phyloP scores from a whole-genome alignment of 345 rosid species.

The Citrus glauca region DNA sequence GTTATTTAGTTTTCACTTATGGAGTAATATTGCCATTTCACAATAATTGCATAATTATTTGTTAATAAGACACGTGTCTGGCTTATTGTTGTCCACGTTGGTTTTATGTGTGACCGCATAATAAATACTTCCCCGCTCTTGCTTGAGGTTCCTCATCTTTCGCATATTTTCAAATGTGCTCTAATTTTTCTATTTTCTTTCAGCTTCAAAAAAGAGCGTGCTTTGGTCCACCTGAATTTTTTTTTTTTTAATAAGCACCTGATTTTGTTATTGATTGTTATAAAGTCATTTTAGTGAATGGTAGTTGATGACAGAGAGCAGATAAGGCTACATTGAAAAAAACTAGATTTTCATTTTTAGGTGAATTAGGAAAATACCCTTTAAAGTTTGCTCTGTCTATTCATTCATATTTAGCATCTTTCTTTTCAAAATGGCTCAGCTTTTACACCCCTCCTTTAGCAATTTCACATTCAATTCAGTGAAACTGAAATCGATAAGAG shows the following conservation, averaged over 20 bases:
- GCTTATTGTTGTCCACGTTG: background rate
- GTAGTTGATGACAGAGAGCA: background rate
- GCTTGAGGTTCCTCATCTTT: background rate
- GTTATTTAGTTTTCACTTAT: background rate
- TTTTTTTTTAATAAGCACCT: background rate
- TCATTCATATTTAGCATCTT: background rate
- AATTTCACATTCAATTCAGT: constrained; percentile 24
- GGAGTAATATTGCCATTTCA: background rate
- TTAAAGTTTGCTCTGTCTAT: background rate
- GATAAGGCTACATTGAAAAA: background rate
- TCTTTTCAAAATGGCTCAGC: constrained; percentile 26
- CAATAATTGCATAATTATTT: background rate
- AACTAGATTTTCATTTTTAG: background rate
- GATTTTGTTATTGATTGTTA: background rate
- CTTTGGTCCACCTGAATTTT: background rate
- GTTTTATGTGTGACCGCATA: background rate
- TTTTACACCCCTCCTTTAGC: constrained; percentile 19
- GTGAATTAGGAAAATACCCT: background rate
- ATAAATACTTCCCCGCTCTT: background rate
- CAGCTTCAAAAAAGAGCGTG: background rate
- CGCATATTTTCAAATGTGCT: background rate
- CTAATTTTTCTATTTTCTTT: background rate
- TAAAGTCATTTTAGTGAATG: background rate
- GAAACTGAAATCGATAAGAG: constrained; percentile 16
- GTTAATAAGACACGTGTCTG: background rate